These are phyloP conservation scores for Aphanocladium album DNA, from an alignment of 2,329 filamentous ascomycete species.

Conservation along the genomic window DNA sequence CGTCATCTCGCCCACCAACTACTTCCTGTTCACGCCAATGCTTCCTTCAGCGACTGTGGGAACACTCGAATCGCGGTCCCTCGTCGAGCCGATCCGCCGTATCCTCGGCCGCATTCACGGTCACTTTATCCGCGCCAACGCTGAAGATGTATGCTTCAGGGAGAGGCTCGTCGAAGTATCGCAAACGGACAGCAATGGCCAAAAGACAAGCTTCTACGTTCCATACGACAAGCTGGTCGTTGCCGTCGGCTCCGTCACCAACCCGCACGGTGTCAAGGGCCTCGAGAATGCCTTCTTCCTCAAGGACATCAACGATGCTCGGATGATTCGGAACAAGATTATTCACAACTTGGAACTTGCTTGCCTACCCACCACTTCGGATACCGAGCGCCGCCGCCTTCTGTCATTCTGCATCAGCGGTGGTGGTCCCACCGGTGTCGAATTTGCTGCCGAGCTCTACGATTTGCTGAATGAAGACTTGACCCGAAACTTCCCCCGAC, in stretches of 20 bases:
- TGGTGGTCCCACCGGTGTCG: conserved; percentile 91
- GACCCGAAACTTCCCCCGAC: conserved; percentile 72
- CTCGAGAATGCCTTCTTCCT: conserved; percentile 91
- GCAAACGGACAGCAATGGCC: conserved; percentile 63
- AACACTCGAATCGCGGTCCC: conserved; percentile 81
- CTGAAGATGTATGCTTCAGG: conserved; percentile 86
- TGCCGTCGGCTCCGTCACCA: conserved; percentile 86
- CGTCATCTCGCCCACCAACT: conserved; percentile 88
- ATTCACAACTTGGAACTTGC: conserved; percentile 86
- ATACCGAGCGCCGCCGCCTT: conserved; percentile 79
- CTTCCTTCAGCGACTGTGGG: conserved; percentile 94
- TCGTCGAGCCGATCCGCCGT: conserved; percentile 87
- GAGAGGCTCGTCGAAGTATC: conserved; percentile 85
- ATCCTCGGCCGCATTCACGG: conserved; percentile 74
- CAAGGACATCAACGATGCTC: conserved; percentile 90
- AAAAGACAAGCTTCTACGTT: conserved; percentile 81
- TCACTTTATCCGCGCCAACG: conserved; percentile 83
- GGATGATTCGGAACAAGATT: conserved; percentile 81
- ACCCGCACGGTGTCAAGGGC: conserved; percentile 92
- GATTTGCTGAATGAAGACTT: conserved; percentile 96
- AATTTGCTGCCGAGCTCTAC: conserved; percentile 94
- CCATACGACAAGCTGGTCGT: conserved; percentile 96
- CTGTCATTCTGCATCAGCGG: conserved; percentile 96
- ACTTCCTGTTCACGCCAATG: conserved; percentile 98
- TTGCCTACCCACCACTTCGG: conserved; percentile 84